A percentile compares a stretch with the other conserved stretches of the same genome.
Conservation (phyloP, 176 grass and related monocot genomes). For the Oryza meridionalis region DNA sequence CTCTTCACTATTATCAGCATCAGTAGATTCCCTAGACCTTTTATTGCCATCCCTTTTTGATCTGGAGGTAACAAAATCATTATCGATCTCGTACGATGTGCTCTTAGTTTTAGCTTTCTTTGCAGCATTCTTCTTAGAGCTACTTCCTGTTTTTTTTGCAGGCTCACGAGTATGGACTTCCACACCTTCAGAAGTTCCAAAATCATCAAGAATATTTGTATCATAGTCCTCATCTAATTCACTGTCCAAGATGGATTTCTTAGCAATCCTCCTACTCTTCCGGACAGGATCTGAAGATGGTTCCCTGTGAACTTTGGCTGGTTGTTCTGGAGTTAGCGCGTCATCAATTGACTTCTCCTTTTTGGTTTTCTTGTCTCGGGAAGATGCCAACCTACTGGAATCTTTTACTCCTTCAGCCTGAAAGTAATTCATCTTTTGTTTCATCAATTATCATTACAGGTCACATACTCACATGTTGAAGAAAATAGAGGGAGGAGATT, state of each 20-base stretch:
- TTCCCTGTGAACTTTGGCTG: constrained; percentile 37
- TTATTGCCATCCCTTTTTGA: constrained; percentile 52
- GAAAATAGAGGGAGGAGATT: background rate
- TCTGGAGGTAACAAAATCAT: constrained; percentile 46
- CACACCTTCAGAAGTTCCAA: constrained; percentile 38
- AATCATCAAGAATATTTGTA: constrained; percentile 40
- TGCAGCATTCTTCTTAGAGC: constrained; percentile 47
- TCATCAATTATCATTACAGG: constrained; percentile 25
- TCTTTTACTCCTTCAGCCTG: constrained; percentile 50
- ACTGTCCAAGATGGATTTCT: constrained; percentile 50
- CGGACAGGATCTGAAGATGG: constrained; percentile 59
- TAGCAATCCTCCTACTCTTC: constrained; percentile 79
- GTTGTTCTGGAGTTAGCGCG: constrained; percentile 44
- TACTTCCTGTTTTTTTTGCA: constrained; percentile 48
- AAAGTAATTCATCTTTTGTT: constrained; percentile 18
- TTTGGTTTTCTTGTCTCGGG: constrained; percentile 50
- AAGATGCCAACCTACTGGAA: constrained; percentile 38
- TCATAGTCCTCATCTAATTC: constrained; percentile 60
- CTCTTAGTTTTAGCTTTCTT: constrained; percentile 50
- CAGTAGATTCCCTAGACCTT: constrained; percentile 50
- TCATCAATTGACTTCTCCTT: constrained; percentile 42
- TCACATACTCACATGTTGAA: background rate
- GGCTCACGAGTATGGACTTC: constrained; percentile 23
- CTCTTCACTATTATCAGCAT: constrained; percentile 64
- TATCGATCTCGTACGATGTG: constrained; percentile 35